A percentile compares a stretch with the other conserved stretches of the same genome.
These are phyloP conservation scores for Gleditsia sinensis DNA, from an alignment of 306 rosid species.

Conservation along the genomic window DNA sequence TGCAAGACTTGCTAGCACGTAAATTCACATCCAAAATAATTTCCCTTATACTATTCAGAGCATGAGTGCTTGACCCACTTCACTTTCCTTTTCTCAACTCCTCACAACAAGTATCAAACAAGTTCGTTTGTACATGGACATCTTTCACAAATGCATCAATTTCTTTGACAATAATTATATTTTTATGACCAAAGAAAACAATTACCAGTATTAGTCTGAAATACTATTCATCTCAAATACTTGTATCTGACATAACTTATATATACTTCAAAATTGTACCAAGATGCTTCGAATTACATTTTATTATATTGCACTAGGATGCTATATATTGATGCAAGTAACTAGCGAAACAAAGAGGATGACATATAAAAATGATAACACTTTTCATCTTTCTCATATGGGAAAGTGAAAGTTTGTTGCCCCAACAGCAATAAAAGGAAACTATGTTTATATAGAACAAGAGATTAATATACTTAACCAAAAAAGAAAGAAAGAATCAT, in stretches of 20 bases:
- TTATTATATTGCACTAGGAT: slow-evolving; percentile 37
- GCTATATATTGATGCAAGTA: slow-evolving; percentile 44
- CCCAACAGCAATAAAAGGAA: slow-evolving; percentile 45
- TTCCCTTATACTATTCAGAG: not conserved
- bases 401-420: slow-evolving; percentile 31
- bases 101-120: too few species aligned
- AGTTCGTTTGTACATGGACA: too few species aligned
- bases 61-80: not conserved
- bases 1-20: not conserved
- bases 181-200: too few species aligned
- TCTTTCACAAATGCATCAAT: too few species aligned
- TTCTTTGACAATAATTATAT: too few species aligned
- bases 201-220: too few species aligned
- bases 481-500: slow-evolving; percentile 23
- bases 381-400: slow-evolving; percentile 18
- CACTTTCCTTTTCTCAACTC: not conserved
- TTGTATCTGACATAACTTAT: not conserved
- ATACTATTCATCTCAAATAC: too few species aligned
- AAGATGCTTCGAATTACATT: slow-evolving; percentile 49
- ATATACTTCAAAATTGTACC: slow-evolving; percentile 29
- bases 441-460: slow-evolving; percentile 30
- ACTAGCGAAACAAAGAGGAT: slow-evolving; percentile 31
- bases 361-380: slow-evolving; percentile 29
- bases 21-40: not conserved
- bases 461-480: slow-evolving; percentile 17